Percentiles rank a stretch among this genome's conserved stretches.
Conservation (phyloP, 1,284 basidiomycete genomes). For the Ceratobasidium sp. region DNA sequence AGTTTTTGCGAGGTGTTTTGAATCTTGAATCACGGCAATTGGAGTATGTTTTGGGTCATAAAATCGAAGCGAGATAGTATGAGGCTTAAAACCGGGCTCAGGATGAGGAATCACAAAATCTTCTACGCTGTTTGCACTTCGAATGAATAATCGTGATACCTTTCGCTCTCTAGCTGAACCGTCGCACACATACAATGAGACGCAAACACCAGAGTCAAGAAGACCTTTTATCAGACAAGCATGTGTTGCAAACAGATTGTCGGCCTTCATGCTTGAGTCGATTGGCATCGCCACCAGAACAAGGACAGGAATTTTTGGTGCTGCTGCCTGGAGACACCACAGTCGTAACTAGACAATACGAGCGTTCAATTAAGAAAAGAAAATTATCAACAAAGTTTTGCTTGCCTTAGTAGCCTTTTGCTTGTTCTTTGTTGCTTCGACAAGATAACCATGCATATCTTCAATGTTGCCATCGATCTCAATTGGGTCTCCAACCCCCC, state of each 20-base stretch:
- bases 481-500: conserved; percentile 44
- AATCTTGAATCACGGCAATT: conserved; percentile 51
- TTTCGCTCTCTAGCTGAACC: conserved; percentile 48
- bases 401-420: too few species aligned
- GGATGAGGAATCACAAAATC: not conserved
- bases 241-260: not conserved
- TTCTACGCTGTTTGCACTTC: conserved; percentile 9
- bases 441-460: not conserved
- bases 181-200: conserved; percentile 48
- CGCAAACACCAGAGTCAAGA: conserved; percentile 39
- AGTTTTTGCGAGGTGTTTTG: conserved; percentile 51
- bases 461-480: conserved; percentile 43
- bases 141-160: conserved; percentile 43
- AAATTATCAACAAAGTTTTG: too few species aligned
- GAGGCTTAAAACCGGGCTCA: too few species aligned
- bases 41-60: conserved; percentile 41
- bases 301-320: conserved; percentile 34
- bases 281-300: not conserved
- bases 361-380: too few species aligned
- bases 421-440: not conserved
- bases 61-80: not conserved
- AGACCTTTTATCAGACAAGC: too few species aligned
- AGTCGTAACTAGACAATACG: too few species aligned
- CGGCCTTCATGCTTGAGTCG: conserved; percentile 23
- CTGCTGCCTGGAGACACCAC: too few species aligned